Evolutionary conservation across 768 basidiomycete species (phyloP).

Genomic region (Boletellus ananiceps): DNA sequence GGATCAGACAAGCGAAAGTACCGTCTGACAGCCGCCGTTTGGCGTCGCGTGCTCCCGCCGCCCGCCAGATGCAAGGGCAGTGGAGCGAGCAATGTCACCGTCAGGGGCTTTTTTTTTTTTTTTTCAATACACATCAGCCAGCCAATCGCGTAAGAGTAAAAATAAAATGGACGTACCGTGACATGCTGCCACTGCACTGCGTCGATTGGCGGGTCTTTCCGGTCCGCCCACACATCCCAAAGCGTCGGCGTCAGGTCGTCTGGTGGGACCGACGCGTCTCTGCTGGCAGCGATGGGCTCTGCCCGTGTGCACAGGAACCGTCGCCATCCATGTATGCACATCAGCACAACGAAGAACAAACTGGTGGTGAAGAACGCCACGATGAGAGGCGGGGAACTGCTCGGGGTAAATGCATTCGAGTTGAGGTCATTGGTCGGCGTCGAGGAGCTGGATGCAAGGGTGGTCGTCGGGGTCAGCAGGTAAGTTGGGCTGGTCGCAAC

Average conservation of each 20-base stretch:
- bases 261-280: too few relatives aligned
- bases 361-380: constrained; percentile 58
- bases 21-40: constrained; percentile 2
- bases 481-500: constrained; percentile 7
- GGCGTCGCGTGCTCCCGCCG: background rate
- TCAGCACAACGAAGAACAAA: constrained; percentile 46
- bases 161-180: constrained; percentile 34
- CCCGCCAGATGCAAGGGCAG: background rate
- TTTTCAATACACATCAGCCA: too few relatives aligned
- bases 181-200: constrained; percentile 35
- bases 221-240: constrained; percentile 41
- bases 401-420: constrained; percentile 26
- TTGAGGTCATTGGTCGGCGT: background rate
- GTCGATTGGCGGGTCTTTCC: background rate
- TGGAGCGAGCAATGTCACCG: constrained; percentile 4
- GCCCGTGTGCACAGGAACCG: constrained; percentile 25
- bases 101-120: constrained; percentile 18
- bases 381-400: constrained; percentile 50
- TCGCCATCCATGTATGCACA: constrained; percentile 46
- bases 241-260: constrained; percentile 36
- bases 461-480: constrained; percentile 4
- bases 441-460: background rate
- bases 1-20: background rate
- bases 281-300: constrained; percentile 1
- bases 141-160: too few relatives aligned